Conservation (phyloP, 1,284 basidiomycete genomes). For the Leucocoprinus gongylophorus region DNA sequence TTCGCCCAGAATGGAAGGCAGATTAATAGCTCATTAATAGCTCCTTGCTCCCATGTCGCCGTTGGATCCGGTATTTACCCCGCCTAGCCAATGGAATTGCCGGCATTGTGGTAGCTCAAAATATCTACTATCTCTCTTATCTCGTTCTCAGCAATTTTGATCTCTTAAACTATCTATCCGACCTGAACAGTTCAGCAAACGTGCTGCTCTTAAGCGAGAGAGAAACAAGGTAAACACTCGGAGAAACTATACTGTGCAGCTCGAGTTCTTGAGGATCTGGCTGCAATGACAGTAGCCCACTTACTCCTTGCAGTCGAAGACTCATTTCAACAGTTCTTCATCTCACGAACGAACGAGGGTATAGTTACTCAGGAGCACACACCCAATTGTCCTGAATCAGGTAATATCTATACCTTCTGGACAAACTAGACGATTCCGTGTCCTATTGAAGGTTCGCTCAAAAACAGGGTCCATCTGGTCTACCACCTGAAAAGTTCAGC, state of each 20-base stretch:
- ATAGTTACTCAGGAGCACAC: no score
- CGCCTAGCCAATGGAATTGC: not conserved
- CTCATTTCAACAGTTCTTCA: no score
- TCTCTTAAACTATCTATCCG: not conserved
- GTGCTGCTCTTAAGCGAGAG: not conserved
- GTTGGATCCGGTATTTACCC: slow-evolving; percentile 6
- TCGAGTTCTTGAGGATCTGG: not conserved
- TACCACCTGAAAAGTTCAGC: no score
- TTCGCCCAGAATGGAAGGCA: slow-evolving; percentile 11
- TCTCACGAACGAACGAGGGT: no score
- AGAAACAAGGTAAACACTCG: not conserved
- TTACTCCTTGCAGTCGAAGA: not conserved
- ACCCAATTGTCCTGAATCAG: no score
- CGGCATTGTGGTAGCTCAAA: not conserved
- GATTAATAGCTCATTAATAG: not conserved
- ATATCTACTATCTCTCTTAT: not conserved
- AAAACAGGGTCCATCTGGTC: no score
- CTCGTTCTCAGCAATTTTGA: not conserved
- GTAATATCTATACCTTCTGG: no score
- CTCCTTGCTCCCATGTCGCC: slow-evolving; percentile 1
- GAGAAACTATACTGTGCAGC: not conserved
- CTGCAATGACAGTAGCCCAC: not conserved
- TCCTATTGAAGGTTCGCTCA: no score
- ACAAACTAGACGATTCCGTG: no score
- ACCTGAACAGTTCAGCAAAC: not conserved